phyloP scores from a whole-genome alignment of 2,329 filamentous ascomycete species.

The Fusarium clavum region DNA sequence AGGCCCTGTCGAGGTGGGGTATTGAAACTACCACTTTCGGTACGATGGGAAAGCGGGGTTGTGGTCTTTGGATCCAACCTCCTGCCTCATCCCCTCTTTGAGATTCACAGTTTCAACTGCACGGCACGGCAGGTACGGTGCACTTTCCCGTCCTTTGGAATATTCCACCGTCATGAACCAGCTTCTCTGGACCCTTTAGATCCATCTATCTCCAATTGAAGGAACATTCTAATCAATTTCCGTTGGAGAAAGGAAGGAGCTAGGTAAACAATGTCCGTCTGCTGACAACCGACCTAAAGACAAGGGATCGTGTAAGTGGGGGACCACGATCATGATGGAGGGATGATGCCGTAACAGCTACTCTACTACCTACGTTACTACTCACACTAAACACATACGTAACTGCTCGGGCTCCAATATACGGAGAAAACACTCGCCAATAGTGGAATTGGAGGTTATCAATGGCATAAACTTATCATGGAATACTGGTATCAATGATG shows the following conservation, averaged over 20 bases:
- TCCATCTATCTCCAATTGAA: slow-evolving; percentile 19
- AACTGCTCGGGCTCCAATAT: slow-evolving; percentile 12
- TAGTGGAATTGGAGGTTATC: slow-evolving; percentile 17
- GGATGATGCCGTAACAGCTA: slow-evolving; percentile 29
- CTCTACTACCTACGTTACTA: background rate
- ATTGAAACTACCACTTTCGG: slow-evolving; percentile 23
- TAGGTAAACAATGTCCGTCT: slow-evolving; percentile 21
- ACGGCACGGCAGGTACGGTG: slow-evolving; percentile 31
- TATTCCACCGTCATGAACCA: background rate
- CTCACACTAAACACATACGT: background rate
- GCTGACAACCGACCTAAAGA: background rate
- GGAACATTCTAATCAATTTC: background rate
- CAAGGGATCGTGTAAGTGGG: slow-evolving; percentile 27
- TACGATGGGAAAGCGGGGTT: slow-evolving; percentile 29
- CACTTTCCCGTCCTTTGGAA: slow-evolving; percentile 19
- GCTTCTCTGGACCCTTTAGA: background rate
- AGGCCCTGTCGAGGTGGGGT: slow-evolving; percentile 22
- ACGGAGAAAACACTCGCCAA: background rate
- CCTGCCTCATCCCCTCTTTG: slow-evolving; percentile 4
- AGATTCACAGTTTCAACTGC: slow-evolving; percentile 3
- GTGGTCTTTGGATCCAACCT: background rate
- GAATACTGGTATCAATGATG: background rate
- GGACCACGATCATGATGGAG: slow-evolving; percentile 20
- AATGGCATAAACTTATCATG: background rate
- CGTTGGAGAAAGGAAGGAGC: slow-evolving; percentile 23